phyloP scores from a whole-genome alignment of 2,329 filamentous ascomycete species.

The Trichoderma hamatum region DNA sequence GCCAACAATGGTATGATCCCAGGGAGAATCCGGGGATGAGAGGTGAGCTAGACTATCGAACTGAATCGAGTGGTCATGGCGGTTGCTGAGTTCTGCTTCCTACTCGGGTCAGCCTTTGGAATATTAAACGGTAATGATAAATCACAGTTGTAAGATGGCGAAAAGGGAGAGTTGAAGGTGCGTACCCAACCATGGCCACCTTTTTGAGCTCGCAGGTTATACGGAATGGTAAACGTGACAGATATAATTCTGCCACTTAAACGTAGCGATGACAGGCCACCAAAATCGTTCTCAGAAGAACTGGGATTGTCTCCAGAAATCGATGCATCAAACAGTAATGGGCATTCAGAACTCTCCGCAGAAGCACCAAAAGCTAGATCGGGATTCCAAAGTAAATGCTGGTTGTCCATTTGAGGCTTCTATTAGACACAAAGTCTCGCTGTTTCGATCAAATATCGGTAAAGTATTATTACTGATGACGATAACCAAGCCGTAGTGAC shows the following conservation, averaged over 20 bases:
- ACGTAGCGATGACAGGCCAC: neutral
- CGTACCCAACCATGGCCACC: conserved; percentile 60
- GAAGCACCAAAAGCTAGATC: neutral
- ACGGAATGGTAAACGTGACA: conserved; percentile 63
- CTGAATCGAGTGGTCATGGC: conserved; percentile 83
- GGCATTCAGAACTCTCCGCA: neutral
- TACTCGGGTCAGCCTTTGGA: neutral
- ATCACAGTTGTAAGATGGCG: neutral
- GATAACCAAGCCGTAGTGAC: neutral
- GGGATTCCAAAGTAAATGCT: neutral
- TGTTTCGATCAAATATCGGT: too few relatives aligned
- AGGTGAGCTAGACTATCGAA: conserved; percentile 89
- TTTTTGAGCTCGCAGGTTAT: conserved; percentile 58
- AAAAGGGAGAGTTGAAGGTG: neutral
- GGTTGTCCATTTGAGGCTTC: neutral
- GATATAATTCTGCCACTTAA: conserved; percentile 63
- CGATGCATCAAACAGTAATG: neutral
- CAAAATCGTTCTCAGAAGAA: neutral
- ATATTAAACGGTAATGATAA: neutral
- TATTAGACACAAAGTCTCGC: neutral
- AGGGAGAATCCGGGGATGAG: conserved; percentile 71
- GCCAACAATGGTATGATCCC: conserved; percentile 88
- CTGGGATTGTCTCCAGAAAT: neutral
- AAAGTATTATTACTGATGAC: neutral
- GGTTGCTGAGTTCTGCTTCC: conserved; percentile 35